Percentiles rank a stretch among this genome's conserved stretches.
phyloP scores from a whole-genome alignment of 495 filamentous ascomycete genomes.

The Glonium stellatum region DNA sequence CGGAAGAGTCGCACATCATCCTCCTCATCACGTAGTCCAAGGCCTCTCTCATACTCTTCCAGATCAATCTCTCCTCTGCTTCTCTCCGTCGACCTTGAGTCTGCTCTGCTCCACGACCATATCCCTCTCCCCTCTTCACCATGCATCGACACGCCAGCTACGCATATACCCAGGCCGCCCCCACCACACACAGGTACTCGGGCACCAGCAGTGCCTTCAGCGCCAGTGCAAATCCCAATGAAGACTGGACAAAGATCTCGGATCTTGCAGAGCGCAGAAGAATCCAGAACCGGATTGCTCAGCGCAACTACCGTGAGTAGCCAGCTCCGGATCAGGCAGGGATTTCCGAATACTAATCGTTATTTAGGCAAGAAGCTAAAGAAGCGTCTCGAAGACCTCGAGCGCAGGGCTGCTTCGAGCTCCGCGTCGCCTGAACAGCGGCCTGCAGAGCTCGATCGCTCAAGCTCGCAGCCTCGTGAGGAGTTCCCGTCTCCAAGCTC shows the following conservation, averaged over 20 bases:
- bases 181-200: conserved; percentile 51
- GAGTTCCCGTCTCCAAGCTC: conserved; percentile 45
- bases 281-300: conserved; percentile 96
- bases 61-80: neutral
- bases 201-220: conserved; percentile 94
- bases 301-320: conserved; percentile 93
- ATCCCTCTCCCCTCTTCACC: conserved; percentile 8
- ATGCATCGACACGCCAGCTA: conserved; percentile 41
- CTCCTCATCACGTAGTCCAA: conserved; percentile 2
- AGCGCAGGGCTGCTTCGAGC: conserved; percentile 79
- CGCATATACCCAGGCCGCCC: conserved; percentile 33
- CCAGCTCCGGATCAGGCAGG: neutral
- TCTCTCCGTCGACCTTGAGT: neutral
- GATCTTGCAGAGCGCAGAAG: conserved; percentile 88
- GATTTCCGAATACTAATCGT: conserved; percentile 1
- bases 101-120: conserved; percentile 2
- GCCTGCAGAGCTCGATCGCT: conserved; percentile 45
- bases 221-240: conserved; percentile 89
- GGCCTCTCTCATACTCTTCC: neutral
- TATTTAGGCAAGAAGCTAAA: conserved; percentile 92
- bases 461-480: conserved; percentile 45
- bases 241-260: conserved; percentile 99
- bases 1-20: neutral
- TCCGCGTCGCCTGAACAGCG: conserved; percentile 64
- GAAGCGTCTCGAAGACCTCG: conserved; percentile 91